Conservation (phyloP, 768 basidiomycete genomes). For the Rhodotorula sphaerocarpa region DNA sequence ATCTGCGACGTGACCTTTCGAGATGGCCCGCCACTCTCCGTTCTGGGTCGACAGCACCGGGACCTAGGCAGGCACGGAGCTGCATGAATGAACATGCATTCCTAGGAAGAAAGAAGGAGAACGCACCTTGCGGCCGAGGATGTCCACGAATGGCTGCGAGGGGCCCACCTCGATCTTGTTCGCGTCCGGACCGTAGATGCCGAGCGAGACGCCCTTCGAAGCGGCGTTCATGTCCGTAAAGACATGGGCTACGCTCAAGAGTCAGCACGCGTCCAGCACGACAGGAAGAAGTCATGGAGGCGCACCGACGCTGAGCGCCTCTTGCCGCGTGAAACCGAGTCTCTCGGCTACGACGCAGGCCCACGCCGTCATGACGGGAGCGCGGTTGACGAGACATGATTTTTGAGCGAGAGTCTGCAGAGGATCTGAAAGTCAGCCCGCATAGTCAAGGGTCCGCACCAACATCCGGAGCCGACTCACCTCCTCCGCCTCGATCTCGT, state of each 20-base stretch:
- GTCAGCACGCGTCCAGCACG: background rate
- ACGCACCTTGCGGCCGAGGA: conserved; percentile 65
- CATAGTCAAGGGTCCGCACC: no score
- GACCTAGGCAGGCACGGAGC: conserved; percentile 45
- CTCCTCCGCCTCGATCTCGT: conserved; percentile 64
- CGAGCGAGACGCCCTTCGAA: conserved; percentile 73
- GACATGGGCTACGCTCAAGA: conserved; percentile 59
- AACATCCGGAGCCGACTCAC: no score
- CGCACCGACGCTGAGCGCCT: conserved; percentile 82
- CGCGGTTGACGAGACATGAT: conserved; percentile 69
- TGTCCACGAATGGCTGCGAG: conserved; percentile 67
- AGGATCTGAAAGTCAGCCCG: background rate
- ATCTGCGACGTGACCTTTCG: conserved; percentile 58
- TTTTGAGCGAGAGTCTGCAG: conserved; percentile 56
- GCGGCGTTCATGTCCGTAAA: conserved; percentile 90
- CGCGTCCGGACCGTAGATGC: conserved; percentile 48
- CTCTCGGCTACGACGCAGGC: conserved; percentile 73
- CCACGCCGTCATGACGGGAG: conserved; percentile 93
- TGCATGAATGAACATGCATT: no score
- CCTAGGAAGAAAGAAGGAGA: background rate
- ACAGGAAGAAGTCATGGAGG: background rate
- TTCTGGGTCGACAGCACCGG: conserved; percentile 66
- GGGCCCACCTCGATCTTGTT: conserved; percentile 54
- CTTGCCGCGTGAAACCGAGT: conserved; percentile 75
- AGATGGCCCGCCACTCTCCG: conserved; percentile 74